phyloP scores from a whole-genome alignment of 352 stramenopile species.

The Pythium phragmitis region DNA sequence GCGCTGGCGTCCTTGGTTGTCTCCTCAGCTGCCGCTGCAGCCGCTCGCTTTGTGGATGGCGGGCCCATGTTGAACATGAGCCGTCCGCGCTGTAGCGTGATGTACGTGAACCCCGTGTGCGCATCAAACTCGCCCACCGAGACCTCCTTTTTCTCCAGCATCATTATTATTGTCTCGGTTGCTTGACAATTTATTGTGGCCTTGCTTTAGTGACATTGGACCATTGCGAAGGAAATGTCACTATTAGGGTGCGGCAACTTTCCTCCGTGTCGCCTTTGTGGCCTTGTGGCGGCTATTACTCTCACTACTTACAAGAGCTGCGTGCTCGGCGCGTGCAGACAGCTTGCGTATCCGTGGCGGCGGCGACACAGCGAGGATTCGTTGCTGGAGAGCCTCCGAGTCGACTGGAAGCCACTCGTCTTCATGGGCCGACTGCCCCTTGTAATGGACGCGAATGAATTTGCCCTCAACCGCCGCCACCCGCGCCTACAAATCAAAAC shows the following conservation, averaged over 20 bases:
- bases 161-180: background rate
- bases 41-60: conserved; percentile 36
- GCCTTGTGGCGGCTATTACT: background rate
- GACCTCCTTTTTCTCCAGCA: conserved; percentile 35
- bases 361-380: conserved; percentile 22
- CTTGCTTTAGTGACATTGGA: background rate
- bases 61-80: conserved; percentile 77
- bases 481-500: conserved; percentile 38
- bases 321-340: conserved; percentile 7
- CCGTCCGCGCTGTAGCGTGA: conserved; percentile 69
- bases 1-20: background rate
- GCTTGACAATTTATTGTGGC: background rate
- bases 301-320: background rate
- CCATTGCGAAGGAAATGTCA: background rate
- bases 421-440: conserved; percentile 61
- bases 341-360: conserved; percentile 25
- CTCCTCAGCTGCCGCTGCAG: background rate
- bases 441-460: conserved; percentile 80
- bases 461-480: conserved; percentile 69
- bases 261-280: background rate
- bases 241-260: background rate
- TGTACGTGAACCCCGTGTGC: conserved; percentile 52
- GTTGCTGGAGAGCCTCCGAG: conserved; percentile 20
- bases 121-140: conserved; percentile 65
- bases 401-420: conserved; percentile 69